Evolutionary conservation across 495 filamentous ascomycete species (phyloP), one percentile per base, ranked within the genome.

Genomic region (Elasticomyces elasticus): DNA sequence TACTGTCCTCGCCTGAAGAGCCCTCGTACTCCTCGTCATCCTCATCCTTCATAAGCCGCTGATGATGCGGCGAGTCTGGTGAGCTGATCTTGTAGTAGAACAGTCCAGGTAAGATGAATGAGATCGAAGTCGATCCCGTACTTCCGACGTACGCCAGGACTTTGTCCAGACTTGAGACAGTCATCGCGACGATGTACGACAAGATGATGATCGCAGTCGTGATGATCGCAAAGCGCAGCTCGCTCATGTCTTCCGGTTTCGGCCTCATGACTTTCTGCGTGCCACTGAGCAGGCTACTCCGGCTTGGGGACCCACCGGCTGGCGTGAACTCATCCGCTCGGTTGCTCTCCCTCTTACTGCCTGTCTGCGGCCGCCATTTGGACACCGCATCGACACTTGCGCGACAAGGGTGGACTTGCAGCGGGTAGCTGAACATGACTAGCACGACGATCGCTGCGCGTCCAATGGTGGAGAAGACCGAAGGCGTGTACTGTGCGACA

Each of bases 51-150:
- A 87, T 74, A 17, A 95, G 70, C 10, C 84, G 81, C 61, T 89
- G 87, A 60, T 95, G 89, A 43, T 88, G 74, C 51, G 83, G 76
- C 9, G 86, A 87, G 38, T 94, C 82, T 0, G 94, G 94, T 12
- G 83, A 79, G 0, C 84, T 88, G 51, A 98, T 96, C 71, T 96
- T 96, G 75, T 96, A 97, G 73, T 96, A 98, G 68, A 98, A 97
- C 13, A 97, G 66, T 0, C 92, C 92, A 0, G 92, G 94, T 0
- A 98, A 75, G 58, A 98, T 97, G 67, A 98, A 98, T 58, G 86
- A 92, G 61, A 98, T 97, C 60, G 83, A 83, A 0, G 92, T 98
- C 52, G 84, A 89, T 23, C 92, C 92, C 0, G 92, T 98, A 62
- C 84, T 89, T 7, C 94, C 92, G 20, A 98, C 92, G 60, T 96